Base-by-base conservation (phyloP, 352 stramenopile genomes). In the Phytophthora megakarya region DNA sequence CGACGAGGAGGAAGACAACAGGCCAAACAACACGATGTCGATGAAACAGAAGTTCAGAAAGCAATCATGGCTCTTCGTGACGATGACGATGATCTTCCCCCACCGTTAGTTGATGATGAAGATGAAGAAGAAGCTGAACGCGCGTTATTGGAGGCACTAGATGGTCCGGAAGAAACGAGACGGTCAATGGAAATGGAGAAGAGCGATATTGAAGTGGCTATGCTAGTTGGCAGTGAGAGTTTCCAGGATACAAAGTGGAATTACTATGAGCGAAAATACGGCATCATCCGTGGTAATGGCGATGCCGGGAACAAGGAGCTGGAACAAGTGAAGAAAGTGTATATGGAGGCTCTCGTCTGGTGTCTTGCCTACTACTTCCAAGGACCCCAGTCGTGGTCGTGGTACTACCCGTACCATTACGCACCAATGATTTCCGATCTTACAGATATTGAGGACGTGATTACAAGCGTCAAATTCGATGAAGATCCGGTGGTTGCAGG, bases 351-450 rank as follows among this genome's bases (percentile, higher is more conserved):
- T 7, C 67, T 96, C 15, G 75, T 90, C 16, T 96, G 88, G 88
- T 85, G 73, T 61, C 59, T 93, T 9, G 66, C 78, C 38, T 96
- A 96, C 60, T 96, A 96, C 47, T 95, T 91, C 51, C 84, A 93
- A 67, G 98, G 98, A 2, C 96, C 95, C 53, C 86, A 88, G 46
- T 98, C 91, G 5, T 99, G 98, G 98, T 94, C 92, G 23, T 99
- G 97, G 97, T 99, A 97, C 68, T 99, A 98, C 70, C 97, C 97
- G 4, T 99, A 98, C 70, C 98, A 99, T 76, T 99, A 99, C 70
- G 95, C 97, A 9, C 98, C 97, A 3, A 99, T 99, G 87, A 87
- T 98, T 15, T 99, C 94, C 1, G 98, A 99, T 80, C 82, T 99
- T 37, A 97, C 90, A 0, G 88, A 98, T 60, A 88, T 99, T 25